Conservation (phyloP, 768 basidiomycete genomes). For the Boletus reticuloceps region DNA sequence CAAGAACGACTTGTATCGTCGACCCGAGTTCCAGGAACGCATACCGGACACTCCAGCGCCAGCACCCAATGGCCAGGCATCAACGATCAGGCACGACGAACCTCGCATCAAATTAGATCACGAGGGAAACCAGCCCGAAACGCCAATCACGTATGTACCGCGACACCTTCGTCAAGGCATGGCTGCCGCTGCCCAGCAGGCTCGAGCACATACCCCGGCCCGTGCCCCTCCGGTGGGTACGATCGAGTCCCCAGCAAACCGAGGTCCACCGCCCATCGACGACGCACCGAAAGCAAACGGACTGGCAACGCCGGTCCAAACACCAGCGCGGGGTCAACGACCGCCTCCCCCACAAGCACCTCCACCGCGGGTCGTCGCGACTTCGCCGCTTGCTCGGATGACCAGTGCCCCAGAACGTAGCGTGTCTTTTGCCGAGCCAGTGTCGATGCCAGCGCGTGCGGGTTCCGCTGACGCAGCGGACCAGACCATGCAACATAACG, state of each 20-base stretch:
- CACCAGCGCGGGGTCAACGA: conserved; percentile 32
- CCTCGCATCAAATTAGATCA: conserved; percentile 21
- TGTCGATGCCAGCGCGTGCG: neutral
- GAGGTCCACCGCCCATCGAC: neutral
- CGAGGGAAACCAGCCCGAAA: conserved; percentile 5
- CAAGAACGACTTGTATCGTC: conserved; percentile 60
- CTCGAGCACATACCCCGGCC: conserved; percentile 1
- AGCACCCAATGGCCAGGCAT: neutral
- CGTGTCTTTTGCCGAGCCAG: conserved; percentile 7
- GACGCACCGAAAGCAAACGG: conserved; percentile 12
- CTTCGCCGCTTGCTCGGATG: conserved; percentile 13
- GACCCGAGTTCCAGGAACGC: conserved; percentile 63
- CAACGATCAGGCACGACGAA: neutral
- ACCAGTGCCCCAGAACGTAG: conserved; percentile 10
- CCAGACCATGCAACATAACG: neutral
- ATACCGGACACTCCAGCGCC: conserved; percentile 26
- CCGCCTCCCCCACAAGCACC: conserved; percentile 15
- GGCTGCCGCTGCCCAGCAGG: conserved; percentile 5
- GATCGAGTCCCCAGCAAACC: neutral
- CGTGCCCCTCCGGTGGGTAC: neutral
- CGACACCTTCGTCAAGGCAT: conserved; percentile 37
- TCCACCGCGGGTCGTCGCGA: conserved; percentile 1
- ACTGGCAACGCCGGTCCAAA: conserved; percentile 35
- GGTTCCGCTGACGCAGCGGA: neutral
- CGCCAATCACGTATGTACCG: conserved; percentile 36